These are phyloP conservation scores for Leucogyrophana mollusca DNA, from an alignment of 768 basidiomycete genomes.

Conservation along the genomic window DNA sequence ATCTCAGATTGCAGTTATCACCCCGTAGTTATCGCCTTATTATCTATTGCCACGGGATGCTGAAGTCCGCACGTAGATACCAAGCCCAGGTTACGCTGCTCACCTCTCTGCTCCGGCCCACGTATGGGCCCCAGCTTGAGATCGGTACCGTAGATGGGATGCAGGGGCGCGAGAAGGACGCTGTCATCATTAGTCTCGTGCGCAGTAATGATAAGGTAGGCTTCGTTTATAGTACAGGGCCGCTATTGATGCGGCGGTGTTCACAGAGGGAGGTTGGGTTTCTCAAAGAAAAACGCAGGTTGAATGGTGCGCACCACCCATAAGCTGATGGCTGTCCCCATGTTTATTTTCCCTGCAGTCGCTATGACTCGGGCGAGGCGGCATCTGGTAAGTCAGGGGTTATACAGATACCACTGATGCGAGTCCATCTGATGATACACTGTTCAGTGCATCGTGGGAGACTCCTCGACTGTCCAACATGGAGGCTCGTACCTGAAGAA, in stretches of 20 bases:
- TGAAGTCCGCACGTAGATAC: slow-evolving; percentile 49
- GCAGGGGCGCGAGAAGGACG: slow-evolving; percentile 96
- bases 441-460: slow-evolving; percentile 84
- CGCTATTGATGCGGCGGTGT: slow-evolving; percentile 4
- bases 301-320: slow-evolving; percentile 68
- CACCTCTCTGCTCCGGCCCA: slow-evolving; percentile 69
- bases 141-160: slow-evolving; percentile 96
- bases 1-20: slow-evolving; percentile 81
- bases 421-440: not conserved
- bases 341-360: slow-evolving; percentile 41
- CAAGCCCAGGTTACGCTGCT: slow-evolving; percentile 92
- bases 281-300: slow-evolving; percentile 84
- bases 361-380: slow-evolving; percentile 91
- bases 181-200: slow-evolving; percentile 89
- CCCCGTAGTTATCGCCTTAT: slow-evolving; percentile 58
- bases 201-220: slow-evolving; percentile 82
- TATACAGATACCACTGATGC: not conserved
- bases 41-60: not conserved
- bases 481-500: slow-evolving; percentile 82
- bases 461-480: slow-evolving; percentile 86
- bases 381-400: slow-evolving; percentile 65
- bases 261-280: slow-evolving; percentile 87
- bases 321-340: slow-evolving; percentile 4
- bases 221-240: slow-evolving; percentile 5
- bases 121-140: slow-evolving; percentile 70